A percentile compares a stretch with the other conserved stretches of the same genome.
Evolutionary conservation across 768 basidiomycete genomes (phyloP).

Genomic region (Trametopsis cervina): DNA sequence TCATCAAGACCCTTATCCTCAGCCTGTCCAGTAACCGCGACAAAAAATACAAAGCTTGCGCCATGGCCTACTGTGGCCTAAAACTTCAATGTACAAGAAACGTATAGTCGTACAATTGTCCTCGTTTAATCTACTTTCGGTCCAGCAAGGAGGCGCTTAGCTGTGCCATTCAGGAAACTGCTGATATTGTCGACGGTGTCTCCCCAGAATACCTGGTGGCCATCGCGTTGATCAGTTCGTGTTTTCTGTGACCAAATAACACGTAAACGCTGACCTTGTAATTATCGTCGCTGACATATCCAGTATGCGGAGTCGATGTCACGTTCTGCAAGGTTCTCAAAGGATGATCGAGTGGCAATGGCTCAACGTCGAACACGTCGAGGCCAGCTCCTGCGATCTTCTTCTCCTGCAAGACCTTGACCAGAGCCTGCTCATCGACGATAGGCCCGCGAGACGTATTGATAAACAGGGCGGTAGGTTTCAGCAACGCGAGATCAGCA

Average conservation of each 20-base stretch:
- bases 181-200: constrained; percentile 54
- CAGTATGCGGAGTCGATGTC: constrained; percentile 55
- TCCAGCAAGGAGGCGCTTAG: constrained; percentile 18
- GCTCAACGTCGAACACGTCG: constrained; percentile 63
- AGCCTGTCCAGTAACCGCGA: no score
- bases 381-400: constrained; percentile 53
- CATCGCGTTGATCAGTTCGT: not conserved
- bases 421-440: constrained; percentile 50
- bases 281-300: constrained; percentile 44
- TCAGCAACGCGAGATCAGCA: constrained; percentile 46
- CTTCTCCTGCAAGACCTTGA: constrained; percentile 38
- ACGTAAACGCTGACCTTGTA: constrained; percentile 37
- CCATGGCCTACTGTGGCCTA: not conserved
- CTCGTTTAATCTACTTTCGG: constrained; percentile 4
- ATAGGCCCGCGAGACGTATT: constrained; percentile 65
- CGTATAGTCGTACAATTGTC: not conserved
- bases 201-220: constrained; percentile 39
- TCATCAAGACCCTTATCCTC: no score
- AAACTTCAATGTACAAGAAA: not conserved
- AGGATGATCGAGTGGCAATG: constrained; percentile 51
- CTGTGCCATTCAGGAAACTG: constrained; percentile 41
- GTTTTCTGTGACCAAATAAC: not conserved
- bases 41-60: no score
- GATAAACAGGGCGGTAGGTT: constrained; percentile 50
- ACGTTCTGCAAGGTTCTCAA: constrained; percentile 45